A percentile compares a stretch with the other conserved stretches of the same genome.
phyloP scores from a whole-genome alignment of 768 basidiomycete genomes.

The Suillus variegatus region DNA sequence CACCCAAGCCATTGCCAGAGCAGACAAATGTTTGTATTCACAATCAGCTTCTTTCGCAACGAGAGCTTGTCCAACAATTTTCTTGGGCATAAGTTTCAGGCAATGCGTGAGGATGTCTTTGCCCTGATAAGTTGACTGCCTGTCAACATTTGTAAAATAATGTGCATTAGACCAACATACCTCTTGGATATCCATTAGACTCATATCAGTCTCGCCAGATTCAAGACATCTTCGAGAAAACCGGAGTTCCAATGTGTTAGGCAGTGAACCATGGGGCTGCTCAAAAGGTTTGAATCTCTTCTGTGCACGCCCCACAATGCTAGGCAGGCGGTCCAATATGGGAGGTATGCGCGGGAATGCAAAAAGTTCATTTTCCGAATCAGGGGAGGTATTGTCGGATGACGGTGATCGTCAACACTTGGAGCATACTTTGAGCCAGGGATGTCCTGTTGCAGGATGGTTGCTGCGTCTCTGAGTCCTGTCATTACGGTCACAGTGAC shows the following conservation, averaged over 20 bases:
- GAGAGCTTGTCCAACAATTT: no score
- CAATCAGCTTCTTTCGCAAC: no score
- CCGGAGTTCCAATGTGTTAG: not conserved
- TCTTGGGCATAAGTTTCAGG: no score
- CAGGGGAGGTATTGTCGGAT: not conserved
- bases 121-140: no score
- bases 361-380: not conserved
- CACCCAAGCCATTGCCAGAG: no score
- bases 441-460: not conserved
- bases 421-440: not conserved
- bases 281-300: not conserved
- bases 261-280: not conserved
- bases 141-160: no score
- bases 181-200: no score
- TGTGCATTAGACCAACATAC: no score
- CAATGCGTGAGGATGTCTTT: no score
- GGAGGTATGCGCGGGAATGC: not conserved
- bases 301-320: not conserved
- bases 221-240: not conserved
- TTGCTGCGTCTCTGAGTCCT: not conserved
- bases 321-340: not conserved
- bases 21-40: no score
- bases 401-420: not conserved
- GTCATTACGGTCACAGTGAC: not conserved
- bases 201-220: not conserved